Evolutionary conservation across 1,139 yeast genomes (phyloP), one percentile per base, ranked within the genome.

Genomic region (Yamadazyma aaseri): DNA sequence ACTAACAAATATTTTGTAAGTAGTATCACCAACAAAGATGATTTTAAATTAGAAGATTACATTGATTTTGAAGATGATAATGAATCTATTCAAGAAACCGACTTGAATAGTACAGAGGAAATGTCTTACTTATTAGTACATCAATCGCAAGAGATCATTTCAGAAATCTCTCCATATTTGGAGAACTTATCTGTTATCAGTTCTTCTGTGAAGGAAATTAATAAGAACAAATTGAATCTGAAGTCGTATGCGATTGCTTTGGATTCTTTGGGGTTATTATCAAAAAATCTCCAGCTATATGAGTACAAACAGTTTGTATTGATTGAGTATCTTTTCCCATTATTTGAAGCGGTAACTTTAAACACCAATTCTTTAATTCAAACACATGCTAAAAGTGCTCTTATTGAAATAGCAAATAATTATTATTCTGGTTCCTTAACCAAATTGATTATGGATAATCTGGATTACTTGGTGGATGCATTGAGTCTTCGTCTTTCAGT

Each of bases 391-490:
- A 51, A 53, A 32, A 39, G 36, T 3, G 46, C 70, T 0, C 29
- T 63, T 1, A 40, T 43, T 23, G 28, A 20, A 8, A 60, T 90
- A 7, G 75, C 94, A 0, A 50, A 64, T 9, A 60, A 60, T 6
- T 69, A 85, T 29, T 84, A 82, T 44, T 58, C 71, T 32, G 78
- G 79, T 0, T 76, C 86, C 0, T 58, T 89, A 6, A 61, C 66
- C 28, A 56, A 56, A 2, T 51, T 90, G 43, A 65, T 92, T 3
- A 50, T 71, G 26, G 79, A 77, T 26, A 90, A 90, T 52, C 73
- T 80, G 46, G 97, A 90, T 51, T 90, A 90, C 52, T 56, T 92
- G 17, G 63, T 89, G 9, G 97, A 92, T 55, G 63, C 89, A 0
- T 62, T 89, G 12, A 81, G 95, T 6, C 59, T 79, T 26, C 76